Conservation (phyloP, 2,329 filamentous ascomycete genomes). For the Paecilomyces sp. region DNA sequence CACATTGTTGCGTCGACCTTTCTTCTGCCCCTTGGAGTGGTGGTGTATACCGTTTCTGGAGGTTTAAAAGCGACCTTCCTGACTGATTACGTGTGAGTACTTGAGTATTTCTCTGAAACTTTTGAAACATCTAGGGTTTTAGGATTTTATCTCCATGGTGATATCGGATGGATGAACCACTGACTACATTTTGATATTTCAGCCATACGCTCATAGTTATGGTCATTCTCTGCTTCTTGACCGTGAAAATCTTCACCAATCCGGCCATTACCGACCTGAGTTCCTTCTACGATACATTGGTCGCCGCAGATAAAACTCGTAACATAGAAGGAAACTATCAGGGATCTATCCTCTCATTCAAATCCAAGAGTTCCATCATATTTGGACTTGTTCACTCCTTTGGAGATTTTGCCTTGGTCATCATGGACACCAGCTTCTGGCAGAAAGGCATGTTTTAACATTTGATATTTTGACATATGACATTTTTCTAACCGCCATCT, state of each 20-base stretch:
- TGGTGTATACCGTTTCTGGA: constrained; percentile 3
- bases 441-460: constrained; percentile 1
- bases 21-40: constrained; percentile 4
- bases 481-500: background rate
- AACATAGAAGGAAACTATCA: constrained; percentile 6
- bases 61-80: constrained; percentile 5
- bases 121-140: too few relatives aligned
- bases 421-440: constrained; percentile 7
- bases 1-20: constrained; percentile 4
- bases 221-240: constrained; percentile 2
- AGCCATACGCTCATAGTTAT: constrained; percentile 5
- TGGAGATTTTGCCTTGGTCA: constrained; percentile 5
- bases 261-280: constrained; percentile 2
- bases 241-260: constrained; percentile 4
- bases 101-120: too few relatives aligned
- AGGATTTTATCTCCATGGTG: background rate
- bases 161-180: background rate
- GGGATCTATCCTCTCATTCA: constrained; percentile 3
- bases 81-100: constrained; percentile 5
- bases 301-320: constrained; percentile 3
- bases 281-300: constrained; percentile 4
- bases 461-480: background rate
- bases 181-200: background rate
- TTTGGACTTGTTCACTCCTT: constrained; percentile 4
- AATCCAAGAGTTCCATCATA: constrained; percentile 6